These are phyloP conservation scores for Trypanosoma cruzi DNA, from an alignment of 208 protist species.

Conservation along the genomic window DNA sequence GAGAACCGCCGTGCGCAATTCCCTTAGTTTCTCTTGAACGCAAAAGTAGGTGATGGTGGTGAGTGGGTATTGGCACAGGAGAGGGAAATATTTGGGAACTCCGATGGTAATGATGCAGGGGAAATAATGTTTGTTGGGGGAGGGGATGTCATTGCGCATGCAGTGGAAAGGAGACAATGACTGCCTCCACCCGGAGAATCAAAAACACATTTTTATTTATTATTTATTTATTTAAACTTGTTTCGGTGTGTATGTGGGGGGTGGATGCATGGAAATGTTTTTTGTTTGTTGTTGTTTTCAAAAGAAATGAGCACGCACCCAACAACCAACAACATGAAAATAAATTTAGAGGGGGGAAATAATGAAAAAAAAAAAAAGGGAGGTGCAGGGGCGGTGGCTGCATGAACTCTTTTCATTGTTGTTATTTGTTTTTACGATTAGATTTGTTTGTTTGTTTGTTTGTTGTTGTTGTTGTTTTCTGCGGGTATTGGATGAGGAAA, in stretches of 20 bases:
- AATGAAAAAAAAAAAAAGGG: too few species aligned
- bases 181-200: too few species aligned
- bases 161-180: neutral
- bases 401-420: neutral
- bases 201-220: conserved; percentile 10
- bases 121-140: neutral
- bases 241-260: neutral
- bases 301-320: too few species aligned
- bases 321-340: neutral
- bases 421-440: neutral
- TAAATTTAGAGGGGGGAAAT: too few species aligned
- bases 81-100: neutral
- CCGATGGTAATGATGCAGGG: neutral
- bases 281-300: too few species aligned
- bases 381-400: too few species aligned
- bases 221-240: neutral
- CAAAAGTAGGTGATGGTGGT: conserved; percentile 11
- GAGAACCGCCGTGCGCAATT: neutral
- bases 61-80: neutral
- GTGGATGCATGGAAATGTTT: neutral
- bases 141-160: neutral
- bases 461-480: too few species aligned
- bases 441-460: neutral
- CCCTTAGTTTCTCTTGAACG: conserved; percentile 54
- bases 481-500: neutral